Percentiles rank a stretch among this genome's conserved stretches.
These are phyloP conservation scores for Epichloe sylvatica DNA, from an alignment of 2,329 filamentous ascomycete genomes.

Conservation along the genomic window DNA sequence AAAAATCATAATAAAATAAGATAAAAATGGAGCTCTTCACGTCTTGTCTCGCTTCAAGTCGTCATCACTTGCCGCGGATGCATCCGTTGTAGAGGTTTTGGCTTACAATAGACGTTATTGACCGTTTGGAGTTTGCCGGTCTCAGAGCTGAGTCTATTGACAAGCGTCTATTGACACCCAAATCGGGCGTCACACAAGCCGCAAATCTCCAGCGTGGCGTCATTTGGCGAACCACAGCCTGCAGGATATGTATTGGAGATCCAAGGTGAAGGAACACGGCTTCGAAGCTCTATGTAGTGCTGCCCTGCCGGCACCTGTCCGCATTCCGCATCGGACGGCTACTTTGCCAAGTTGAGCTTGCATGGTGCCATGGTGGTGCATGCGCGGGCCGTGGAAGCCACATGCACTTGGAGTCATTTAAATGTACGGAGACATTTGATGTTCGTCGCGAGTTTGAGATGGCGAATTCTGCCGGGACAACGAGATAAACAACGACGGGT, in stretches of 20 bases:
- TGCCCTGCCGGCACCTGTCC: neutral
- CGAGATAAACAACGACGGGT: neutral
- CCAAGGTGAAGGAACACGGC: neutral
- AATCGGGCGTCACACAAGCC: slow-evolving; percentile 14
- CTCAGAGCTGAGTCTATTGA: slow-evolving; percentile 15
- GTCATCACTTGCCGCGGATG: neutral
- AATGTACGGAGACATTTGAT: too few relatives aligned
- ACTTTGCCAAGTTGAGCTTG: neutral
- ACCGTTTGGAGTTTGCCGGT: slow-evolving; percentile 4
- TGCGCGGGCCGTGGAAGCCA: neutral
- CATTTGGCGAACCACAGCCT: slow-evolving; percentile 15
- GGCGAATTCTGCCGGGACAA: neutral
- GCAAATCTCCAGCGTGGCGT: slow-evolving; percentile 5
- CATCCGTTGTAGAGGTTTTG: slow-evolving; percentile 1
- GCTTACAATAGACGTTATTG: slow-evolving; percentile 4
- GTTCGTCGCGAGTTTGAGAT: neutral
- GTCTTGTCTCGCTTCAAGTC: neutral
- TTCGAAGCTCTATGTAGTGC: neutral
- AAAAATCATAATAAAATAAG: too few relatives aligned
- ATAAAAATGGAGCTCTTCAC: neutral
- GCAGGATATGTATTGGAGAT: neutral
- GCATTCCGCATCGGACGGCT: neutral
- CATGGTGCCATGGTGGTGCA: neutral
- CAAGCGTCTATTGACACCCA: slow-evolving; percentile 21
- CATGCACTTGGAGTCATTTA: neutral